Evolutionary conservation across 2,329 filamentous ascomycete species (phyloP).

Genomic region (Cordyceps tenuipes): DNA sequence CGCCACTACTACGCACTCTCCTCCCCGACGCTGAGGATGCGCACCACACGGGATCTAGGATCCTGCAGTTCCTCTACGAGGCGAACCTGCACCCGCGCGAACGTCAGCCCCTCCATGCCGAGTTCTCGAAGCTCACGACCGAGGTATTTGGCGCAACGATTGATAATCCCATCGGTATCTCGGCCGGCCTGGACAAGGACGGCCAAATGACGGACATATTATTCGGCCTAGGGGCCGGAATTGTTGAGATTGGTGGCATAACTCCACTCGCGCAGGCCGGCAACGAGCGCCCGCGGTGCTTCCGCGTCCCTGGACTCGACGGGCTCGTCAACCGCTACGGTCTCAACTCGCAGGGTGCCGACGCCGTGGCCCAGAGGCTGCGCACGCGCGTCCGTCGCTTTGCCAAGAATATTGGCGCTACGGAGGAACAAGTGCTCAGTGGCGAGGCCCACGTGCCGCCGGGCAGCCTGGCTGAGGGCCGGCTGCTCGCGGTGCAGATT

Average conservation of each 20-base stretch:
- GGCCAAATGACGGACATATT: constrained; percentile 80
- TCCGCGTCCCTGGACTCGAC: constrained; percentile 73
- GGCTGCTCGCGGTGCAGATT: constrained; percentile 80
- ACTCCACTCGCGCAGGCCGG: constrained; percentile 82
- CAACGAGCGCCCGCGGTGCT: constrained; percentile 82
- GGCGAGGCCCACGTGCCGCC: constrained; percentile 71
- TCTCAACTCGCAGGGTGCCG: constrained; percentile 84
- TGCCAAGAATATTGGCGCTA: constrained; percentile 61
- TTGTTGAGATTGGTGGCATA: constrained; percentile 88
- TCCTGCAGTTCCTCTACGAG: constrained; percentile 63
- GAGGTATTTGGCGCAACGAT: constrained; percentile 69
- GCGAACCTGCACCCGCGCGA: constrained; percentile 77
- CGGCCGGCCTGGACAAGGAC: constrained; percentile 92
- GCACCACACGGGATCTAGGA: constrained; percentile 69
- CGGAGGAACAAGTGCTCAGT: constrained; percentile 66
- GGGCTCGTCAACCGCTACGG: constrained; percentile 94
- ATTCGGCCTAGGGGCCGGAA: constrained; percentile 72
- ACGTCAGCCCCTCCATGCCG: constrained; percentile 40
- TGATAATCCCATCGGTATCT: constrained; percentile 84
- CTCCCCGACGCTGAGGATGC: constrained; percentile 81
- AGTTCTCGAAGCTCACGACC: constrained; percentile 25
- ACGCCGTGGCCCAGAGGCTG: constrained; percentile 72
- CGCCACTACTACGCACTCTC: constrained; percentile 55
- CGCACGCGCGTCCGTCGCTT: constrained; percentile 70
- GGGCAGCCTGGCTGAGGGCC: constrained; percentile 68